Evolutionary conservation across 805 yeast genomes (phyloP).

Genomic region (Pichia eremophila): DNA sequence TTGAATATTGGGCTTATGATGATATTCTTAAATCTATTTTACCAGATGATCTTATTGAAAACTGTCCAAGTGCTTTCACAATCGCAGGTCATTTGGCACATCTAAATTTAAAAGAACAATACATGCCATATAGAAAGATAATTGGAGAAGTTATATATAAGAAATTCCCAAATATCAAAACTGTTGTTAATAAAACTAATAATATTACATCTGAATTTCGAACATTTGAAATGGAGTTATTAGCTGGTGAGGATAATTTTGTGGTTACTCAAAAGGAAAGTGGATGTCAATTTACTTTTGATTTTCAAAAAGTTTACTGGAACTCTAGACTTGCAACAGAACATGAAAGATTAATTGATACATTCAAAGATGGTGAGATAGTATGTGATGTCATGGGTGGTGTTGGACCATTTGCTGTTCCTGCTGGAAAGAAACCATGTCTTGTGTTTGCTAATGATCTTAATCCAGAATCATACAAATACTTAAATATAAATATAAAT

Average conservation of each 20-base stretch:
- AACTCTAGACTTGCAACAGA: conserved; percentile 91
- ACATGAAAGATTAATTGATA: conserved; percentile 67
- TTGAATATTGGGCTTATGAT: conserved; percentile 82
- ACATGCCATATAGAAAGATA: conserved; percentile 66
- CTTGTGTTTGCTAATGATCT: conserved; percentile 87
- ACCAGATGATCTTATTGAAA: conserved; percentile 61
- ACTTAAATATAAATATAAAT: conserved; percentile 54
- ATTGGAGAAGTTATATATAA: conserved; percentile 89
- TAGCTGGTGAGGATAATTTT: conserved; percentile 76
- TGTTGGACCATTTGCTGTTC: conserved; percentile 96
- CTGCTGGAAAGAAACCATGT: conserved; percentile 80
- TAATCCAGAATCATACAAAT: conserved; percentile 77
- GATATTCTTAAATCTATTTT: conserved; percentile 71
- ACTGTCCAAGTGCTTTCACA: conserved; percentile 84
- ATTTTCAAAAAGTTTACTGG: conserved; percentile 94
- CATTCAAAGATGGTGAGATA: conserved; percentile 55
- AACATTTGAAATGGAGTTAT: conserved; percentile 86
- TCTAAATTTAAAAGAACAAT: conserved; percentile 73
- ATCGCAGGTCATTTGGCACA: conserved; percentile 95
- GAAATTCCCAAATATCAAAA: conserved; percentile 69
- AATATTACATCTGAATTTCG: conserved; percentile 81
- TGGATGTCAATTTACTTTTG: conserved; percentile 77
- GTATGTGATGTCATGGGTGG: conserved; percentile 97
- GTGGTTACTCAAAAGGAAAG: conserved; percentile 81
- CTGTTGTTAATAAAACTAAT: conserved; percentile 89